phyloP scores from a whole-genome alignment of 1,284 basidiomycete genomes.

The Boletus sp. region DNA sequence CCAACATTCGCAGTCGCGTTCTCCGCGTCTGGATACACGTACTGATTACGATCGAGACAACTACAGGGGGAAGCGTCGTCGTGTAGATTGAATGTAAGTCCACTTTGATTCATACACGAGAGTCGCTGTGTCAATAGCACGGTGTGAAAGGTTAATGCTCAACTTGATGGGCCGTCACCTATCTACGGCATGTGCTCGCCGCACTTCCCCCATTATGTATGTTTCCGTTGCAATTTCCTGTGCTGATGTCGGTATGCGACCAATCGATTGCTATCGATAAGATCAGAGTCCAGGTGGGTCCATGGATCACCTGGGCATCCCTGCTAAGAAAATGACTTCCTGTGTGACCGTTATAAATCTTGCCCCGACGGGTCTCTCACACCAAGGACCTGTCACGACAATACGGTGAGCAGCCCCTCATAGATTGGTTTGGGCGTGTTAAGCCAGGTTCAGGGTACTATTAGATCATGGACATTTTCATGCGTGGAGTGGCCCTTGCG shows the following conservation, averaged over 20 bases:
- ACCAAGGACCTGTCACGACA: constrained; percentile 13
- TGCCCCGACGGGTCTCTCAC: neutral
- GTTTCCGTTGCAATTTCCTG: constrained; percentile 12
- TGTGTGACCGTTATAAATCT: constrained; percentile 25
- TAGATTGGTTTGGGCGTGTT: neutral
- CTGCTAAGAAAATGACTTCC: neutral
- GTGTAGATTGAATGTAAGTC: constrained; percentile 40
- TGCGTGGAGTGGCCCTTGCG: constrained; percentile 34
- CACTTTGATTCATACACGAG: constrained; percentile 6
- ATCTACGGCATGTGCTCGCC: constrained; percentile 12
- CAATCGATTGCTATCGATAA: constrained; percentile 29
- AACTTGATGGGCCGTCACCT: neutral
- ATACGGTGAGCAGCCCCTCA: constrained; percentile 26
- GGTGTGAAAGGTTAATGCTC: neutral
- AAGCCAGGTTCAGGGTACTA: constrained; percentile 5
- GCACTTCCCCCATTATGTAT: constrained; percentile 6
- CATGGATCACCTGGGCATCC: neutral
- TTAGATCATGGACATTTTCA: constrained; percentile 42
- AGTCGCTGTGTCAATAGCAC: constrained; percentile 5
- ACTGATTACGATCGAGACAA: constrained; percentile 44
- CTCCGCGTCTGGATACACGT: constrained; percentile 39
- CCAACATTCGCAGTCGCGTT: constrained; percentile 42
- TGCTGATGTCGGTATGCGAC: constrained; percentile 2
- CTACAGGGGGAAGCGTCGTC: constrained; percentile 45
- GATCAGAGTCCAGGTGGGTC: neutral